Percentiles rank a stretch among this genome's conserved stretches.
phyloP scores from a whole-genome alignment of 768 basidiomycete species.

The Lentinula raphanica region DNA sequence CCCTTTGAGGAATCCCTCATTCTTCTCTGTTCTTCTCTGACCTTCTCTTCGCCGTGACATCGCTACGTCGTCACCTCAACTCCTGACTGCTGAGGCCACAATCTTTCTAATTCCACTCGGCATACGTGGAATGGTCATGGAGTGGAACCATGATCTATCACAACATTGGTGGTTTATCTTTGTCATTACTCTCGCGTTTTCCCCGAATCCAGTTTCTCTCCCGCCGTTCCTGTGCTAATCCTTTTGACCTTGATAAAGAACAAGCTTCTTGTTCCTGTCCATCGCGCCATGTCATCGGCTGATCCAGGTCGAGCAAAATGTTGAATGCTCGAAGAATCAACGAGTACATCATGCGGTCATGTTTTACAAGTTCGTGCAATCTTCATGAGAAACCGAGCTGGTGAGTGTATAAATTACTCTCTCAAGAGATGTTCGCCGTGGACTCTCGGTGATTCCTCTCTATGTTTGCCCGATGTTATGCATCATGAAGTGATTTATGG shows the following conservation, averaged over 20 bases:
- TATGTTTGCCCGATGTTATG: background rate
- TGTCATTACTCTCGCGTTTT: background rate
- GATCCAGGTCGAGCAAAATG: too few relatives aligned
- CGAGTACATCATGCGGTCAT: too few relatives aligned
- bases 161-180: background rate
- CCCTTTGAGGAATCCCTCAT: background rate
- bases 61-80: background rate
- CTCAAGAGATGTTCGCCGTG: background rate
- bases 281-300: background rate
- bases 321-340: too few relatives aligned
- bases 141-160: background rate
- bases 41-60: background rate
- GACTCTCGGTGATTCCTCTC: background rate
- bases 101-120: background rate
- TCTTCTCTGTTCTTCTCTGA: too few relatives aligned
- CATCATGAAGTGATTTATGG: background rate
- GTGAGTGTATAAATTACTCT: background rate
- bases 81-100: background rate
- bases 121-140: background rate
- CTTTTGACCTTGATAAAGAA: background rate
- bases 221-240: too few relatives aligned
- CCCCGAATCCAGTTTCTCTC: background rate
- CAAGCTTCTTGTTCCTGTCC: background rate
- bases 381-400: background rate
- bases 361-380: too few relatives aligned